phyloP scores from a whole-genome alignment of 257 asterid genomes.

The Solanum lycopersicoides region DNA sequence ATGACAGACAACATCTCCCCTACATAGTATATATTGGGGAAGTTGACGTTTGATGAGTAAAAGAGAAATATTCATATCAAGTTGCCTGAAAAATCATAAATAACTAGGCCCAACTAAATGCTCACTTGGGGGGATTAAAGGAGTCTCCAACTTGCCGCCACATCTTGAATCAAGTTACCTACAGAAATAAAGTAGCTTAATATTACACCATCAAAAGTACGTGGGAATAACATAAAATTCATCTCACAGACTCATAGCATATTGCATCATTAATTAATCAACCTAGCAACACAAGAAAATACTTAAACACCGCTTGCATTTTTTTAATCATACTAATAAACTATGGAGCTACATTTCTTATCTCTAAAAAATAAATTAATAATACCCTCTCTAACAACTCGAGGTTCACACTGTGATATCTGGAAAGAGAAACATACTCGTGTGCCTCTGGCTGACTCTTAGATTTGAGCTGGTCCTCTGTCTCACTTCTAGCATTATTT shows the following conservation, averaged over 20 bases:
- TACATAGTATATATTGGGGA: not conserved
- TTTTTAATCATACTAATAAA: not conserved
- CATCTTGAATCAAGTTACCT: constrained; percentile 82
- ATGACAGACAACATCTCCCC: not conserved
- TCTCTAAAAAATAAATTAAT: not conserved
- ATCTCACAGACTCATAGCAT: not conserved
- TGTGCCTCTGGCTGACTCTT: too few species aligned
- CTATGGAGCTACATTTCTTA: not conserved
- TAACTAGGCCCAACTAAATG: not conserved
- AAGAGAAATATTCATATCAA: not conserved
- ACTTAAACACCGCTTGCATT: not conserved
- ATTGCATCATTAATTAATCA: not conserved
- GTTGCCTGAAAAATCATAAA: not conserved
- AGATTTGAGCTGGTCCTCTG: too few species aligned
- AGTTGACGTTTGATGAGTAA: not conserved
- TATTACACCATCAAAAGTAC: not conserved
- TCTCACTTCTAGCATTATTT: too few species aligned
- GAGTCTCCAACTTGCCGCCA: constrained; percentile 96
- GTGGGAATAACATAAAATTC: not conserved
- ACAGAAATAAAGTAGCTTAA: not conserved
- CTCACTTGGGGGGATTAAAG: constrained; percentile 88
- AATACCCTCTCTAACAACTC: not conserved
- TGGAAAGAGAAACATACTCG: not conserved
- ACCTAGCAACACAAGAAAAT: not conserved
- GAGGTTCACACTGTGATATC: not conserved